Base-by-base conservation (phyloP, 2,329 filamentous ascomycete species). In the Xylariaceae sp. region DNA sequence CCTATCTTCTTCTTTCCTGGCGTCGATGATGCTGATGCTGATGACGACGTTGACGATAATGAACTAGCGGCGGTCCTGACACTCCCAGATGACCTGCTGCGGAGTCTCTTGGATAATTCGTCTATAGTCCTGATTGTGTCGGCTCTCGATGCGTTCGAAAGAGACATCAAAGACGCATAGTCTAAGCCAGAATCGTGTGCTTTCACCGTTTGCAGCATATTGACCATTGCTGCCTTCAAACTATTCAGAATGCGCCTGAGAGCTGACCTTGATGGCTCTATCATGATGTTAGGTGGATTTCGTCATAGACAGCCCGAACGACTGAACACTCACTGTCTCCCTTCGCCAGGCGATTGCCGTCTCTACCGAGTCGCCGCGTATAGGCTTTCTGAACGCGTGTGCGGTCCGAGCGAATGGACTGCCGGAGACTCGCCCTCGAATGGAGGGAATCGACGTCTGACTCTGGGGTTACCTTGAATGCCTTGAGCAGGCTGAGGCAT, bases 101-200 rank as follows among this genome's bases (percentile, higher is more conserved):
- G 53, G 22, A 58, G 56, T 52, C 54, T 64, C 36, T 28, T 57
- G 2, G 73, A 75, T 19, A 78, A 59, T 13, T 65, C 63, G 38
- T 72, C 65, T 40, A 78, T 76, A 7, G 73, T 63, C 41, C 63
- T 62, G 44, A 77, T 65, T 2, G 73, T 71, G 37, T 75, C 69
- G n/a, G 64, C 44, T 19, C 72, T 63, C 0, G 72, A 75, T 3
- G 65, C 56, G 43, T 67, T 69, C 3, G 73, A 77, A 19, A 78
- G 52, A 4, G 66, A 63, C 44, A 68, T 57, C 19, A 78, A 62
- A 2, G 69, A 69, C 19, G 65, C 62, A 45, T 72, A 75, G 55
- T 74, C 69, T 32, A 74, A 50, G 19, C 26, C 55, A 59, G 15
- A 12, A 6, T 18, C 17, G 7, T 35, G 33, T 17, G 15, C 19